Percentiles rank a stretch among this genome's conserved stretches.
Conservation (phyloP, 2,329 filamentous ascomycete genomes). For the Dactylellina drechsleri region DNA sequence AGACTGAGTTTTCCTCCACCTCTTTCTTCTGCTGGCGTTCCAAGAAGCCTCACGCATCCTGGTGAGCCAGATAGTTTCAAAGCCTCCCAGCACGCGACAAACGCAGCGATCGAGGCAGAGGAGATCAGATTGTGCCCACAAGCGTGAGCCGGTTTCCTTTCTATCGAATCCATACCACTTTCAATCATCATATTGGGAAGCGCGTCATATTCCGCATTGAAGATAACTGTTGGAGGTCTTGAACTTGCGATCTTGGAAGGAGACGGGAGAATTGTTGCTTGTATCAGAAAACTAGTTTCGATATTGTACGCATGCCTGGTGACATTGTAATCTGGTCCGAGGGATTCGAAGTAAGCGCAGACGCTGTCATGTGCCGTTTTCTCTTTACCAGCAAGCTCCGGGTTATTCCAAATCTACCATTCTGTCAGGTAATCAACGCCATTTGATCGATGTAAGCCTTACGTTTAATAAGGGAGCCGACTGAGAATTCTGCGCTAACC, state of each 20-base stretch:
- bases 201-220: constrained; percentile 62
- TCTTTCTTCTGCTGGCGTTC: constrained; percentile 64
- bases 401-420: constrained; percentile 65
- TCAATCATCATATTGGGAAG: constrained; percentile 57
- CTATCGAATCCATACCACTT: constrained; percentile 60
- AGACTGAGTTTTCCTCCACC: constrained; percentile 65
- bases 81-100: constrained; percentile 59
- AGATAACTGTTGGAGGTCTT: constrained; percentile 63
- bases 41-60: constrained; percentile 59
- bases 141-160: constrained; percentile 63
- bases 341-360: constrained; percentile 63
- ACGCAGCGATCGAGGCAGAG: constrained; percentile 61
- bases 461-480: background rate
- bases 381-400: constrained; percentile 66
- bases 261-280: background rate
- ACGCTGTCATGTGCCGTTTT: constrained; percentile 66
- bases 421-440: background rate
- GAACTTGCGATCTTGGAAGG: background rate
- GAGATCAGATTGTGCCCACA: constrained; percentile 65
- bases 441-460: background rate
- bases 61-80: constrained; percentile 16
- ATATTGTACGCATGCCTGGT: constrained; percentile 67
- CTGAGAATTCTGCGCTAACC: background rate
- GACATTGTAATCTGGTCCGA: constrained; percentile 65
- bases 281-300: constrained; percentile 61